Evolutionary conservation across 345 rosid genomes (phyloP), one percentile per base, ranked within the genome.

Genomic region (Moringa oleifera): DNA sequence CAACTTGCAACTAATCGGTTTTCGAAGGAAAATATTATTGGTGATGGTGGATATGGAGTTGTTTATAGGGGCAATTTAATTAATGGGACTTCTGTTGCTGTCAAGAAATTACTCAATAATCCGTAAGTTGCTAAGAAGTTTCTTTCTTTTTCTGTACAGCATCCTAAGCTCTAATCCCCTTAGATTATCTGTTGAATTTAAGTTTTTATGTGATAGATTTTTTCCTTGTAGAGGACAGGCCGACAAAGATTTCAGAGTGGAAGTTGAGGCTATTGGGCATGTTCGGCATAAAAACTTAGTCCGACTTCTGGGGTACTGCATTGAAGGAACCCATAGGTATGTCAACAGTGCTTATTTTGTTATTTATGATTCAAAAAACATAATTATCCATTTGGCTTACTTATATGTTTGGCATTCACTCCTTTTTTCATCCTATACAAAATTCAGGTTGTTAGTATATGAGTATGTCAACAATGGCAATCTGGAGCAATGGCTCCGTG

Each of bases 21-120:
- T 72, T 71, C 94, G 7, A 88, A 78, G 75, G 96, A 90, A 64
- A 88, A 86, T 67, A 77, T 90, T 54, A 88, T 93, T 12, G 98
- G 98, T 59, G 98, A 90, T 73, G 98, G 98, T 55, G 98, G 98
- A 15, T 93, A 90, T 68, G 98, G 98, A 67, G 83, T 93, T 73
- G 97, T 93, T 62, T 93, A 87, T 78, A 82, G 72, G 64, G 98
- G 96, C 55, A 76, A 77, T 70, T 57, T 93, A 50, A 67, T 82
- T 45, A 90, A 93, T 68, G 87, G 91, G 49, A 75, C 82, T 51
- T 79, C 88, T 57, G 97, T 90, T 28, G 98, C 98, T 64, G 94
- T 93, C 72, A 93, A 93, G 77, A 93, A 93, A 80, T 83, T 93
- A 59, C 94, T 93, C 23, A 93, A 93, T 68, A 86, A 88, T 77